phyloP scores from a whole-genome alignment of 2,329 filamentous ascomycete species.

The Paradendryphiella salina region DNA sequence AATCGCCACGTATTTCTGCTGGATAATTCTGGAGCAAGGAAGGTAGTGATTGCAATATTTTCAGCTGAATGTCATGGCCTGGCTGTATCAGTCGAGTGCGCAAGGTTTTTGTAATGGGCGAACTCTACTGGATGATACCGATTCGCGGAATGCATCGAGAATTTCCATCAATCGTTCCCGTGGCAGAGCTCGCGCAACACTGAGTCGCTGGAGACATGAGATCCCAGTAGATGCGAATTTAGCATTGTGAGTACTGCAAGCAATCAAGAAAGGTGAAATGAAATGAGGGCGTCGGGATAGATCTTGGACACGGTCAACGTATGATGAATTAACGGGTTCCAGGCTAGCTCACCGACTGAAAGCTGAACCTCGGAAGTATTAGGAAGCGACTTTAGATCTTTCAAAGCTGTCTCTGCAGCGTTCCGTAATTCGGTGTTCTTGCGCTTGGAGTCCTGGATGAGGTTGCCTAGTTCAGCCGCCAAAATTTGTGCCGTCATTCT shows the following conservation, averaged over 20 bases:
- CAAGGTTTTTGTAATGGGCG: slow-evolving; percentile 28
- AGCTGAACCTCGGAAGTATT: slow-evolving; percentile 76
- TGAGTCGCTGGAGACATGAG: slow-evolving; percentile 84
- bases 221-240: slow-evolving; percentile 89
- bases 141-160: slow-evolving; percentile 83
- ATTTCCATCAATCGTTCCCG: slow-evolving; percentile 80
- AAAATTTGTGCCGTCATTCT: slow-evolving; percentile 91
- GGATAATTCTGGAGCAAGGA: slow-evolving; percentile 90
- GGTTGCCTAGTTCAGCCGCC: slow-evolving; percentile 81
- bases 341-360: slow-evolving; percentile 61
- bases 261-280: slow-evolving; percentile 90
- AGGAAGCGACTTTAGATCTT: slow-evolving; percentile 78
- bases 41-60: slow-evolving; percentile 89
- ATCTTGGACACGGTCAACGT: slow-evolving; percentile 59
- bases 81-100: slow-evolving; percentile 17
- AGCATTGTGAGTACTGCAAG: slow-evolving; percentile 84
- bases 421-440: slow-evolving; percentile 89
- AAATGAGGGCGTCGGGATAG: slow-evolving; percentile 80
- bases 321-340: neutral
- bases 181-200: slow-evolving; percentile 79
- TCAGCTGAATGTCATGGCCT: slow-evolving; percentile 87
- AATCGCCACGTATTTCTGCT: slow-evolving; percentile 74
- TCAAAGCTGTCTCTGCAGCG: slow-evolving; percentile 90
- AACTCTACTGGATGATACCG: slow-evolving; percentile 65
- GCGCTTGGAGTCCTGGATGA: slow-evolving; percentile 93